Percentiles rank a stretch among this genome's conserved stretches.
Conservation (phyloP, 169 alveolate genomes). For the Plasmodium falciparum region DNA sequence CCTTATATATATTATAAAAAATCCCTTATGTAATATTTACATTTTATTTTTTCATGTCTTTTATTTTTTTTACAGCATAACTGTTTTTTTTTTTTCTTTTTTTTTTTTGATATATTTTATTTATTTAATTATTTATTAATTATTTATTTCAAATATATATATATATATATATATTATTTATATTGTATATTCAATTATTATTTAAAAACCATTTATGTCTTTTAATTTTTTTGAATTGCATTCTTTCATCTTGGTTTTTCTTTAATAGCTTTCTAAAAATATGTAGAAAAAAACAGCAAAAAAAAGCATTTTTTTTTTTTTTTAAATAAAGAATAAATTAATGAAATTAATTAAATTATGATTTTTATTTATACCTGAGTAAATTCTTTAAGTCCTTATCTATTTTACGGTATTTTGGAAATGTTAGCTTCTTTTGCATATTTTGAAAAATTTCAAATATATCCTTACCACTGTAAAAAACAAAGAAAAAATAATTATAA, state of each 20-base stretch:
- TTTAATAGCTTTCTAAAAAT: conserved; percentile 52
- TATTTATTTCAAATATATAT: conserved; percentile 3
- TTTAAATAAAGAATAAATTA: no score
- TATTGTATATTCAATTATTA: conserved; percentile 15
- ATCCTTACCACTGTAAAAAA: conserved; percentile 44
- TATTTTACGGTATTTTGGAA: conserved; percentile 64
- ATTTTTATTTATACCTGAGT: conserved; percentile 42
- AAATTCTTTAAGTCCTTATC: conserved; percentile 32
- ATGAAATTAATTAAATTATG: no score
- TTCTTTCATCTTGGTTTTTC: conserved; percentile 68
- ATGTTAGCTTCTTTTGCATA: conserved; percentile 49
- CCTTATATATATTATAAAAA: no score
- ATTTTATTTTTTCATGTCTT: no score
- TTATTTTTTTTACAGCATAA: neutral
- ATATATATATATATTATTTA: neutral
- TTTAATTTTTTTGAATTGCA: conserved; percentile 69
- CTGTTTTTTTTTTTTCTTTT: conserved; percentile 5
- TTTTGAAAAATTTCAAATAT: conserved; percentile 60
- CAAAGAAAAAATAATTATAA: neutral
- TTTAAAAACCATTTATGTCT: conserved; percentile 76
- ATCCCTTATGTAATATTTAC: no score
- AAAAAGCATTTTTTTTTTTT: conserved; percentile 28
- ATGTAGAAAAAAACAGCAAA: conserved; percentile 33
- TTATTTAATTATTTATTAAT: no score
- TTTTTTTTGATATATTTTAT: neutral